A percentile compares a stretch with the other conserved stretches of the same genome.
These are phyloP conservation scores for Trichoderma erinaceum DNA, from an alignment of 495 filamentous ascomycete species.

Conservation along the genomic window DNA sequence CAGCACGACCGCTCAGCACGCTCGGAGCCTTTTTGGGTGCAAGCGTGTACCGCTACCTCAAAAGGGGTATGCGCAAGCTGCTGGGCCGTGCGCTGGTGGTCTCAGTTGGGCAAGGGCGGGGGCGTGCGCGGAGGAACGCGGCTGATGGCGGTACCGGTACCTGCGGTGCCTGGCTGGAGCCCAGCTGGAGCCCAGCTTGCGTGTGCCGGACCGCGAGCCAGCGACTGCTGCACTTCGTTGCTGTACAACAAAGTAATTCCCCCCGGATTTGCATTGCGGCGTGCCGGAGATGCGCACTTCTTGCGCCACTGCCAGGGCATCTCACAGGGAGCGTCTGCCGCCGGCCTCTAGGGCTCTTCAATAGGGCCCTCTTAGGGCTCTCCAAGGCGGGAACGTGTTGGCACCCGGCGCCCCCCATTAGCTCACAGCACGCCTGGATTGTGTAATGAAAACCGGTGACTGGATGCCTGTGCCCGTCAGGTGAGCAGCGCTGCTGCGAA, in stretches of 20 bases:
- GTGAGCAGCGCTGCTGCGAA: conserved; percentile 22
- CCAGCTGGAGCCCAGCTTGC: too few relatives aligned
- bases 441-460: conserved; percentile 35
- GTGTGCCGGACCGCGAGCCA: neutral
- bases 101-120: neutral
- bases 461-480: conserved; percentile 32
- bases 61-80: too few relatives aligned
- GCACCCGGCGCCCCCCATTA: conserved; percentile 12
- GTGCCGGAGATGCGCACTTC: neutral
- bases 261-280: conserved; percentile 4
- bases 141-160: neutral
- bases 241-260: neutral
- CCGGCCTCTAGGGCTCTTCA: conserved; percentile 6
- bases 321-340: neutral
- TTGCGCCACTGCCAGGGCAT: conserved; percentile 5
- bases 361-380: conserved; percentile 13
- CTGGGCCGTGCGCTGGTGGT: neutral
- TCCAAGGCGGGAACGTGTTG: conserved; percentile 21
- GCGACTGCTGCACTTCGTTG: neutral
- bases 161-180: too few relatives aligned
- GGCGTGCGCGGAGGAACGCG: neutral
- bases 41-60: neutral
- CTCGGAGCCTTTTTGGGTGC: neutral
- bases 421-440: conserved; percentile 22
- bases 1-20: neutral